Base-by-base conservation (phyloP, 2,329 filamentous ascomycete species). In the Nemania sp. region DNA sequence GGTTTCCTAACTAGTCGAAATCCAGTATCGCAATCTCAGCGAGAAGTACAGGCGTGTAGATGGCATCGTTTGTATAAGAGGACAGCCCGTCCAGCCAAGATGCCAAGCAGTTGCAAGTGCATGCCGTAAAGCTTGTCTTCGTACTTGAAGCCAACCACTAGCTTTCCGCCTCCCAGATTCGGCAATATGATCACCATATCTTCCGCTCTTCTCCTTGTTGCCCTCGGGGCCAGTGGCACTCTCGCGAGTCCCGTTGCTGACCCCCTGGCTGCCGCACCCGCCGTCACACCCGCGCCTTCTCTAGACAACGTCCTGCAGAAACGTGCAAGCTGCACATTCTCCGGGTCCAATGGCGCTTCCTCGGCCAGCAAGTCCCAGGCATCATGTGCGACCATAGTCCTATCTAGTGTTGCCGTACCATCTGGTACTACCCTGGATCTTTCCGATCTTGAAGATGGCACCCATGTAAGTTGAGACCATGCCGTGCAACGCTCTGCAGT, bases 391-490 rank as follows among this genome's bases (percentile, higher is more conserved):
- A 83, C 80, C 57, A 88, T 90, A 68, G 77, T 83, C 22, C 79
- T 90, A 22, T 82, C 81, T 66, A 81, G 82, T 70, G 82, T 90
- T 53, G 78, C 78, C 20, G 88, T 90, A 15, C 88, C 88, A 3
- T 83, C 87, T 6, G 87, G 87, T 24, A 79, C 80, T 10, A 89
- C 88, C 2, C 82, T 91, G 2, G 87, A 90, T 74, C 76, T 90
- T 68, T 87, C 87, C 13, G 79, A 80, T 22, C 81, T 89, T 45
- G 82, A 81, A 1, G 74, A 78, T 20, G 85, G 84, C 69, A 88
- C 87, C 15, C 82, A 78, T 63, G 83, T 82, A 73, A 56, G 68
- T 57, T 10, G 13, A 57, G 35, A 20, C 29, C 15, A 49, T 20
- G 4, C 47, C 22, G 41, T 10, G 20, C 22, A 29, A 43, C 26